Percentiles rank a stretch among this genome's conserved stretches.
Conservation (phyloP, 352 stramenopile species). For the Blastocystis sp. region DNA sequence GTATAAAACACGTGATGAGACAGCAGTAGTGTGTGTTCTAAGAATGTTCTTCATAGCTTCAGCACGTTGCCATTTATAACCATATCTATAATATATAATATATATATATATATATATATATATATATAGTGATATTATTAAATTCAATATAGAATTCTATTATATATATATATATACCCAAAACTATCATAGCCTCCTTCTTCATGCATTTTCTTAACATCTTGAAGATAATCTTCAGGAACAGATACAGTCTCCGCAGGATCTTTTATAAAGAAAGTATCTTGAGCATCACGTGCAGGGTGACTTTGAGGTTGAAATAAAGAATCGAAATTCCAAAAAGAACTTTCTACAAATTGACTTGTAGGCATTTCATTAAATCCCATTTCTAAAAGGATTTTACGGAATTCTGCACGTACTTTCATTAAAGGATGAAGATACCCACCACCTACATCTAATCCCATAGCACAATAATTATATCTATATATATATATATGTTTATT, state of each 20-base stretch:
- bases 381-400: constrained; percentile 97
- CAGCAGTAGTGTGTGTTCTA: constrained; percentile 92
- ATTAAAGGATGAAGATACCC: constrained; percentile 90
- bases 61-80: constrained; percentile 61
- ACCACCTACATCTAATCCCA: constrained; percentile 72
- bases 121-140: neutral
- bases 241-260: constrained; percentile 51
- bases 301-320: constrained; percentile 97
- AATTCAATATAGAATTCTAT: neutral
- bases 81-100: constrained; percentile 55
- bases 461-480: constrained; percentile 86
- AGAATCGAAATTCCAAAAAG: constrained; percentile 99
- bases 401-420: constrained; percentile 86
- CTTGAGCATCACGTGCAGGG: constrained; percentile 88
- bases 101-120: constrained; percentile 41
- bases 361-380: constrained; percentile 98
- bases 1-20: constrained; percentile 96
- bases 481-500: constrained; percentile 84
- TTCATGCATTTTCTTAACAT: constrained; percentile 91
- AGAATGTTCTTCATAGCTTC: constrained; percentile 97
- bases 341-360: constrained; percentile 92
- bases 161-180: constrained; percentile 59
- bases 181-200: constrained; percentile 81
- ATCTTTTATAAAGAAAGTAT: constrained; percentile 98
- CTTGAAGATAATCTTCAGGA: constrained; percentile 94